Base-by-base conservation (phyloP, 345 rosid species). In the Eucalyptus tenuipes region DNA sequence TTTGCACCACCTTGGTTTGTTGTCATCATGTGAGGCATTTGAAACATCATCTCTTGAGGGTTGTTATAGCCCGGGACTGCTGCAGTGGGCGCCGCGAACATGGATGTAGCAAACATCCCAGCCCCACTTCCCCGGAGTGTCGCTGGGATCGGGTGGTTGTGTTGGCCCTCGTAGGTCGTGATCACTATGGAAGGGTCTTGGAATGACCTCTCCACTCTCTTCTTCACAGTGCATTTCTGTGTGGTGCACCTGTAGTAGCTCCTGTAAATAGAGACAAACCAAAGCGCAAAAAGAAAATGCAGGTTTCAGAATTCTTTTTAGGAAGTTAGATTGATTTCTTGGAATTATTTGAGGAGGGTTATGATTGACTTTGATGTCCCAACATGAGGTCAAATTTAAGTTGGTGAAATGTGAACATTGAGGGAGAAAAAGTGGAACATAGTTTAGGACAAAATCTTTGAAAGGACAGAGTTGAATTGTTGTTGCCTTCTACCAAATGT, bases 181-280 rank as follows among this genome's bases (percentile, higher is more conserved):
- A 96, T 94, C 88, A 97, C 99, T 45, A 92, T 92, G n/a, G 99
- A 91, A 57, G 98, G 99, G 89, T 97, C 99, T 89, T 96, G 93
- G 88, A 90, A 95, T 20, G 99, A 97, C 82, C 99, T 94, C 90
- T 97, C 99, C n/a, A 97, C 97, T 4, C 98, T 90, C 87, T 97
- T 96, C 96, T 97, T 97, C 49, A 97, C 99, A 4, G 90, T 94
- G 91, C 99, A 97, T 89, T 92, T 95, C 91, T 95, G 98, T 7
- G 95, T 96, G 12, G 99, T 97, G 95, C 99, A 97, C 91, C 99
- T 90, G 87, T 97, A 97, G 90, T 97, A 97, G 91, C 99, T 97
- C 90, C 99, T 97, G 92, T 85, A 87, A 55, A 20, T 40, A 42
- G 20, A 68, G 42, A 53, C 49, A 80, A 22, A 48, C 47, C 40